Conservation (phyloP, 352 stramenopile genomes). For the Phytopythium oedochilum region DNA sequence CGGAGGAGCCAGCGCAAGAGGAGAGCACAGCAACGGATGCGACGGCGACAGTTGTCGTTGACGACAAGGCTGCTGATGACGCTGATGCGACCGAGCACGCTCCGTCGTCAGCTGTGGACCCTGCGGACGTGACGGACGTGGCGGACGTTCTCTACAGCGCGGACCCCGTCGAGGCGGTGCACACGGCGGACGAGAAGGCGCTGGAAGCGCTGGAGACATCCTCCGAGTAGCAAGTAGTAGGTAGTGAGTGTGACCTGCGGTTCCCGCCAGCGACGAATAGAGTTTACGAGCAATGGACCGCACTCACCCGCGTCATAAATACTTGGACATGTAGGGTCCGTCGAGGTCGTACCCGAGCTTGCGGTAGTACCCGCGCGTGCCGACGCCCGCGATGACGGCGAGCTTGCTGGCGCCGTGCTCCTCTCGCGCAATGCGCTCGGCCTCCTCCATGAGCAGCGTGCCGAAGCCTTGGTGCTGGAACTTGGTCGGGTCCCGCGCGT, state of each 20-base stretch:
- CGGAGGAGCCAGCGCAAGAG: not conserved
- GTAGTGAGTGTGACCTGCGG: no score
- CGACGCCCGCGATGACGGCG: constrained; percentile 96
- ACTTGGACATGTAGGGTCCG: constrained; percentile 97
- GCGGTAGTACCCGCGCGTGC: constrained; percentile 96
- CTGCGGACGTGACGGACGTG: constrained; percentile 16
- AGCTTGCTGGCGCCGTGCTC: constrained; percentile 95
- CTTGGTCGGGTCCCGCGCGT: constrained; percentile 91
- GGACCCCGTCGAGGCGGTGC: constrained; percentile 20
- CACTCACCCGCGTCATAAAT: constrained; percentile 32
- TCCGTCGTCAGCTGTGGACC: not conserved
- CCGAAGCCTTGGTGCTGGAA: constrained; percentile 97
- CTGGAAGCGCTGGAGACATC: constrained; percentile 10
- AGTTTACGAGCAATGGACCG: not conserved
- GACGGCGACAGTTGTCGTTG: not conserved
- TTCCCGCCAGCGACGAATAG: no score
- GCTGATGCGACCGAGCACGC: not conserved
- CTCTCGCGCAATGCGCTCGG: constrained; percentile 93
- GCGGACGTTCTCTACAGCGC: constrained; percentile 27
- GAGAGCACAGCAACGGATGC: no score
- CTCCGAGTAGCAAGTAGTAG: no score
- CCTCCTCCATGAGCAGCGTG: constrained; percentile 96
- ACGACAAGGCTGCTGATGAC: not conserved
- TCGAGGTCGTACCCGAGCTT: constrained; percentile 97
- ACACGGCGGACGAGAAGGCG: constrained; percentile 25